Conservation (phyloP, 768 basidiomycete genomes). For the Saitozyma podzolica region DNA sequence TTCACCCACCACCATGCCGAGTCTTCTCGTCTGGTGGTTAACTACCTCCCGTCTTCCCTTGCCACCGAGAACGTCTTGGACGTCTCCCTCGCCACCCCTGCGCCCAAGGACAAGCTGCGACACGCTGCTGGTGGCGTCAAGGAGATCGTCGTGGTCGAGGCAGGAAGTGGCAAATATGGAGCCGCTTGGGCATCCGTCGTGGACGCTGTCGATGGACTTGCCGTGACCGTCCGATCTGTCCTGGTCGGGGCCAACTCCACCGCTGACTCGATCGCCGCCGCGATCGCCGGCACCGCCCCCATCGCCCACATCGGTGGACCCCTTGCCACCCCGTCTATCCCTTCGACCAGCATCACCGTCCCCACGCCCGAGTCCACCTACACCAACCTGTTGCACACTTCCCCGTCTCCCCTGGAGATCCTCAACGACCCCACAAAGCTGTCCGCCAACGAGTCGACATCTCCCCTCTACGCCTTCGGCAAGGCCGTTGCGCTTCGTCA, state of each 20-base stretch:
- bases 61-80: constrained; percentile 60
- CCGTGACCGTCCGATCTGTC: constrained; percentile 45
- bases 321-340: constrained; percentile 27
- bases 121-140: constrained; percentile 49
- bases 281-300: constrained; percentile 56
- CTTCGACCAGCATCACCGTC: constrained; percentile 52
- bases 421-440: constrained; percentile 79
- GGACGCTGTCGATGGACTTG: constrained; percentile 57
- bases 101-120: constrained; percentile 37
- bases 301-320: constrained; percentile 31
- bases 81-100: constrained; percentile 50
- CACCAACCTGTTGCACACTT: constrained; percentile 77
- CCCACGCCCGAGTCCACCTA: constrained; percentile 90
- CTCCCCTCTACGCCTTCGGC: constrained; percentile 92
- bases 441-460: constrained; percentile 70
- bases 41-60: constrained; percentile 65
- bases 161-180: constrained; percentile 46
- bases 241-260: constrained; percentile 50
- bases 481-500: constrained; percentile 81
- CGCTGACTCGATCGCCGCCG: constrained; percentile 46
- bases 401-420: constrained; percentile 72
- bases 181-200: constrained; percentile 41
- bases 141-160: constrained; percentile 50
- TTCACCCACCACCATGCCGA: constrained; percentile 59
- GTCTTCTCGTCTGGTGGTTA: constrained; percentile 59